Evolutionary conservation across 1,284 basidiomycete genomes (phyloP).

Genomic region (Ceratobasidium sp.): DNA sequence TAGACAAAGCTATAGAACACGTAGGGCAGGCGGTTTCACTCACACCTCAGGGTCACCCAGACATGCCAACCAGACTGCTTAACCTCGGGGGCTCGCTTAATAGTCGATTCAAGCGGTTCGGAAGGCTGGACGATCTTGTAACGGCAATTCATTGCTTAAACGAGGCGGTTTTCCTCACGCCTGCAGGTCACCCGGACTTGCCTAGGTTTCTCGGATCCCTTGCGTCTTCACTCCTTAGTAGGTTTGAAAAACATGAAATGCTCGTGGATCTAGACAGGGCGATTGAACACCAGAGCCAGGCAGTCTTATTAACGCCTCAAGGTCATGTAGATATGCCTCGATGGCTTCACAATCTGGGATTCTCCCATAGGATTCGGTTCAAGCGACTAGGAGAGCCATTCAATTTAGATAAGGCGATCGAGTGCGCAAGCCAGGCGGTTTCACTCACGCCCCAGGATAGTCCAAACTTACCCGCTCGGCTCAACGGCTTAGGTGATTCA

Average conservation of each 20-base stretch:
- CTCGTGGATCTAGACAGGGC: not conserved
- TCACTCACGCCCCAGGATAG: not conserved
- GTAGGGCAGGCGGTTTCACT: not conserved
- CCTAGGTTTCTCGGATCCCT: conserved; percentile 4
- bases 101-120: not conserved
- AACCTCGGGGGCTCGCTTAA: not conserved
- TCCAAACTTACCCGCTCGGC: not conserved
- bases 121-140: no score
- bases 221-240: not conserved
- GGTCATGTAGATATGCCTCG: not conserved
- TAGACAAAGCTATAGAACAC: not conserved
- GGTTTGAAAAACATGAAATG: not conserved
- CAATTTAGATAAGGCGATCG: conserved; percentile 10
- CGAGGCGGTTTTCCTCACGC: not conserved
- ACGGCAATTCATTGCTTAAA: no score
- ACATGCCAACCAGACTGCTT: not conserved
- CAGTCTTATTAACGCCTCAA: not conserved
- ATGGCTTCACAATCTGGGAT: not conserved
- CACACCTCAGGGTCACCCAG: not conserved
- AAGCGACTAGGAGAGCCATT: not conserved
- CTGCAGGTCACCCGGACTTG: not conserved
- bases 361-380: not conserved
- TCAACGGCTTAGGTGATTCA: not conserved
- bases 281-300: not conserved
- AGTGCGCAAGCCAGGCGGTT: not conserved